Evolutionary conservation across 2,329 filamentous ascomycete genomes (phyloP).

Genomic region (Mycosphaerella sp.): DNA sequence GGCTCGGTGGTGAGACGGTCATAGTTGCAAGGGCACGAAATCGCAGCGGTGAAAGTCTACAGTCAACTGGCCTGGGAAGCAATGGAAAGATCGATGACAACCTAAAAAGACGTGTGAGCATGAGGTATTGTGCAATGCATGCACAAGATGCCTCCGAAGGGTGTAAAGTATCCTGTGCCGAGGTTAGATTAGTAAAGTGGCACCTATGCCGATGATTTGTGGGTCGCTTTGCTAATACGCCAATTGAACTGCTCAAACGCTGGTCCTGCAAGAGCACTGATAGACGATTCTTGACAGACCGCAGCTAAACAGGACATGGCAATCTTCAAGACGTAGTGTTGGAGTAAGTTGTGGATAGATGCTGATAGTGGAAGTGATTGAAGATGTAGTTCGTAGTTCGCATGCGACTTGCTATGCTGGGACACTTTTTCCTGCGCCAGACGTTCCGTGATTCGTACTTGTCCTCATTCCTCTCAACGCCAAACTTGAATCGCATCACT

Average conservation of each 20-base stretch:
- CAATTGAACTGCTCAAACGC: background rate
- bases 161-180: background rate
- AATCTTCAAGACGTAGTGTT: background rate
- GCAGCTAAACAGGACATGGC: background rate
- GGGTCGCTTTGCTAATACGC: too few species aligned
- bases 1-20: conserved; percentile 12
- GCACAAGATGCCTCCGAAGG: background rate
- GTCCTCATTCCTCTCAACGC: conserved; percentile 20
- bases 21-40: conserved; percentile 11
- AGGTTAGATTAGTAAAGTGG: background rate
- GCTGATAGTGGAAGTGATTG: conserved; percentile 19
- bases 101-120: background rate
- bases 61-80: background rate
- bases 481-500: conserved; percentile 23
- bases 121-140: background rate
- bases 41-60: background rate
- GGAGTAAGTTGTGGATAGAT: background rate
- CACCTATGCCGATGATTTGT: background rate
- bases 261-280: background rate
- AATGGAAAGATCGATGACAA: background rate
- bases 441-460: conserved; percentile 19
- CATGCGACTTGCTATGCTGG: conserved; percentile 23
- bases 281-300: too few species aligned
- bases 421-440: conserved; percentile 19
- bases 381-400: conserved; percentile 16